A percentile compares a stretch with the other conserved stretches of the same genome.
These are phyloP conservation scores for Magnolia sinica DNA, from an alignment of 164 flowering plant genomes.

Conservation along the genomic window DNA sequence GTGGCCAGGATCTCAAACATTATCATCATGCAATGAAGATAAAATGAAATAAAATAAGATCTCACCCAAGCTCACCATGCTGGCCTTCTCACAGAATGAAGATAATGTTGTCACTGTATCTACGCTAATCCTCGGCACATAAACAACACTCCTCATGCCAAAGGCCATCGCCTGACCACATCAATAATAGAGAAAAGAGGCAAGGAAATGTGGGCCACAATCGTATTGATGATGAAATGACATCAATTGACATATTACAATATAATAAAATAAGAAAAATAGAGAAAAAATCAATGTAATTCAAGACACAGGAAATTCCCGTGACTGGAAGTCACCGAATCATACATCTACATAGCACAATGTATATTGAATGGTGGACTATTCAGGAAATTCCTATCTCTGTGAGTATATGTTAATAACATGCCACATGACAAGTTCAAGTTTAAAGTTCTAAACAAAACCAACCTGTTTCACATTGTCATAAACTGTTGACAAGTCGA, in stretches of 20 bases:
- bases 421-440: neutral
- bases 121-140: constrained; percentile 62
- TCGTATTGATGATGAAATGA: too few species aligned
- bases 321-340: too few species aligned
- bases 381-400: neutral
- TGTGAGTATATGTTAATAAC: neutral
- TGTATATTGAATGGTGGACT: too few species aligned
- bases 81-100: constrained; percentile 86
- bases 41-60: constrained; percentile 3
- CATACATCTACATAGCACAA: neutral
- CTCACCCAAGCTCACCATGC: constrained; percentile 98
- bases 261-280: too few species aligned
- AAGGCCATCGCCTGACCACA: constrained; percentile 69
- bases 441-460: neutral
- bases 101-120: constrained; percentile 77
- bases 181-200: neutral
- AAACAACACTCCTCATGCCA: constrained; percentile 88
- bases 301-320: too few species aligned
- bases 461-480: constrained; percentile 91
- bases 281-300: too few species aligned
- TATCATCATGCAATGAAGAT: neutral
- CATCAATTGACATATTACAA: too few species aligned
- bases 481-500: constrained; percentile 73
- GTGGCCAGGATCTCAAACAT: neutral
- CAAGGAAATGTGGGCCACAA: neutral